Base-by-base conservation (phyloP, 2,329 filamentous ascomycete genomes). In the Hymenoscyphus infarciens region DNA sequence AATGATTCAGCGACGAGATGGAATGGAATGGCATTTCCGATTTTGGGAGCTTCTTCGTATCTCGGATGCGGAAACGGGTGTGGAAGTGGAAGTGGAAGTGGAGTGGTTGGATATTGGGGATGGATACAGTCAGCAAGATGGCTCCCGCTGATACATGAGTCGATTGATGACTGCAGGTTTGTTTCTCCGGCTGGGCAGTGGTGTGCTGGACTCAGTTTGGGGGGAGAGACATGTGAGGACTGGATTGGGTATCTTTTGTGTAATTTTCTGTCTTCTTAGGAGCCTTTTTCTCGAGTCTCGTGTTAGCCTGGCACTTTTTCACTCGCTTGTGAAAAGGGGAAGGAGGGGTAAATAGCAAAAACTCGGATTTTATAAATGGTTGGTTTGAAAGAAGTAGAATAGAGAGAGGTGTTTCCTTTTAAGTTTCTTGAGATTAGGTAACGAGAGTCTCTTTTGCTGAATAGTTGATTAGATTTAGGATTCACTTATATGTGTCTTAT, bases 91-190 rank as follows among this genome's bases (percentile, higher is more conserved):
- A 22, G 42, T 49, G n/a, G 1, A 10, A n/a, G n/a, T 22, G 22
- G 10, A 8, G 11, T 25, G 35, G 35, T 38, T 22, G 45, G 45
- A 15, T 13, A 19, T 25, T 11, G 22, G 35, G 19, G 42, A 25
- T 52, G 45, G 45, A 52, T 52, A 25, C 45, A 52, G 45, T 52
- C 45, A 52, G 45, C 45, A 25, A 52, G 7, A 22, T 52, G 13
- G 25, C 45, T 22, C 45, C 45, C 45, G 45, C n/a, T 22, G n/a
- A 5, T 22, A 22, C 42, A 49, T 49, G 42, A 49, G 25, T 52
- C 22, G 45, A 52, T 52, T 52, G 45, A 52, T 52, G 45, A 52
- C 45, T 52, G 45, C 45, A 52, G 45, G 19, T 52, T 38, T 38
- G 13, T 15, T 15, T 38, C 13, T 38, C 35, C 11, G 35, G 35